Base-by-base conservation (phyloP, 2,329 filamentous ascomycete species). In the Ustilaginoidea virens region DNA sequence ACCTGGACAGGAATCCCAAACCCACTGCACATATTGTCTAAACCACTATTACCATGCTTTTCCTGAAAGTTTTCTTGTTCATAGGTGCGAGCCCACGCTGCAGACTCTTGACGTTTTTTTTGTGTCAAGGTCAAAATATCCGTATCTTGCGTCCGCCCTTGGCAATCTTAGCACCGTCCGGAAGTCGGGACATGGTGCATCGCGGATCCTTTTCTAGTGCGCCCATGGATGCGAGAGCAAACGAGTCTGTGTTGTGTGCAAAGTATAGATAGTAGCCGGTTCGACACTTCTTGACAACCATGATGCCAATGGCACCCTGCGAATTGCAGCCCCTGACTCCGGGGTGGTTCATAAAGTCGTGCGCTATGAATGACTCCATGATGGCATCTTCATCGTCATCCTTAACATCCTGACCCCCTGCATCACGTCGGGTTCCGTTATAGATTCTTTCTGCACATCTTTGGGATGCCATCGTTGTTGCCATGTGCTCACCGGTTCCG, bases 401-500 rank as follows among this genome's bases (percentile, higher is more conserved):
- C 8, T 65, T 53, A 11, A 80, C 60, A 37, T 80, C 71, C 6
- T 53, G 52, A 5, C 82, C 82, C 11, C 60, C 66, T 28, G 53
- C 55, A 2, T 58, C 66, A 39, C 69, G 74, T 45, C 63, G 68
- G 27, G 64, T 77, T 40, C 64, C 69, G 39, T 77, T 70, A 47
- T 85, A 93, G 16, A 98, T 64, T 25, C 90, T 72, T 39, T 87
- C 80, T 1, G 86, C 85, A 47, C 85, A 92, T 31, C 78, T 76
- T 33, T 78, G 75, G 5, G 90, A 86, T 8, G 90, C 87, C 66
- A 92, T 78, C 1, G 86, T 92, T 1, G 87, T 94, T 20, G 85
- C 81, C 80, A 98, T 98, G 49, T 98, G 90, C 55, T 98, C 90
- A 27, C 90, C 90, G 3, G 90, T 98, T 17, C 90, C 90, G 47